Percentiles rank a stretch among this genome's conserved stretches.
These are phyloP conservation scores for Podospora appendiculata DNA, from an alignment of 495 filamentous ascomycete genomes.

Conservation along the genomic window DNA sequence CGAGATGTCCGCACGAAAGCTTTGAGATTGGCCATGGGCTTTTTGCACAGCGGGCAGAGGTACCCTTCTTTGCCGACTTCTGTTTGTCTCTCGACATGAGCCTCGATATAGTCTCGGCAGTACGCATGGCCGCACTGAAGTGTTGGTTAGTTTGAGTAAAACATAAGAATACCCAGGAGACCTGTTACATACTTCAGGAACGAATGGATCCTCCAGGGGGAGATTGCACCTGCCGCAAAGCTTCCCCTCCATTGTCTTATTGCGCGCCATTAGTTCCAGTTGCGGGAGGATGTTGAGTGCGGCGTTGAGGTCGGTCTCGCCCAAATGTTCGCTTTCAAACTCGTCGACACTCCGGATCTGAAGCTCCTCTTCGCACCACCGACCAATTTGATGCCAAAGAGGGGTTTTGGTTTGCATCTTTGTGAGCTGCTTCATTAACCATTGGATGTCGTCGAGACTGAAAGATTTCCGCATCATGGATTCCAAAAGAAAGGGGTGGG, in stretches of 20 bases:
- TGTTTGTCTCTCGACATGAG: neutral
- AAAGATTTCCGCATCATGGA: neutral
- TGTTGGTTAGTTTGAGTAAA: neutral
- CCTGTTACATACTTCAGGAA: neutral
- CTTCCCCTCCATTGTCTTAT: neutral
- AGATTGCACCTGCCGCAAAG: neutral
- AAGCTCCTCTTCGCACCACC: slow-evolving; percentile 2
- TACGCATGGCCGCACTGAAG: slow-evolving; percentile 14
- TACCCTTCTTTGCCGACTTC: no score
- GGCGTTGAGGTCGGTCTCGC: neutral
- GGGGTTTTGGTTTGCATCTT: neutral
- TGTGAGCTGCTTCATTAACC: neutral
- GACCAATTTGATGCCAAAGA: slow-evolving; percentile 1
- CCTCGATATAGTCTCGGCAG: slow-evolving; percentile 12
- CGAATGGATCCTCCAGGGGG: neutral
- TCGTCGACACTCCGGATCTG: neutral
- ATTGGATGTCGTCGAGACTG: neutral
- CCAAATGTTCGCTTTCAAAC: neutral
- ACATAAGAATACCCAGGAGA: neutral
- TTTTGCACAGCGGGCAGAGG: no score
- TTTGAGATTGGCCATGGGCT: no score
- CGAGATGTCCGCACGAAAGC: no score
- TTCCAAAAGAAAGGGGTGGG: slow-evolving; percentile 15
- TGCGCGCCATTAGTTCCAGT: neutral
- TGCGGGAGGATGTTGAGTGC: slow-evolving; percentile 2